These are phyloP conservation scores for Lonicera japonica DNA, from an alignment of 129 eudicot genomes.

Conservation along the genomic window DNA sequence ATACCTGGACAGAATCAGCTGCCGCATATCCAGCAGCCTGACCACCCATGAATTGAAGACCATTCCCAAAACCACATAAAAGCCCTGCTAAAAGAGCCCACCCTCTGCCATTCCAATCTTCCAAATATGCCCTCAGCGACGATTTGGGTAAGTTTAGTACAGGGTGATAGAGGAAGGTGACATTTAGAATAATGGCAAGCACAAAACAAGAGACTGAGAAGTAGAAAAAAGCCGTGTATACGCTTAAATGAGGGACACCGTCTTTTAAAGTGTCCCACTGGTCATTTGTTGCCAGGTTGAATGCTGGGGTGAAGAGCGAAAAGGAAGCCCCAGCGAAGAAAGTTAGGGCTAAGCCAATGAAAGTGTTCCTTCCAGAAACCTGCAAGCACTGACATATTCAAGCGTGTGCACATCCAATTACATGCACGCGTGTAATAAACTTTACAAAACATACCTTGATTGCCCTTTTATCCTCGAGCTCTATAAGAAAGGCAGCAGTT, in stretches of 20 bases:
- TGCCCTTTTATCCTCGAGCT: constrained; percentile 40
- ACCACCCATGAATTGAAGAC: constrained; percentile 92
- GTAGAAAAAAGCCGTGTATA: constrained; percentile 86
- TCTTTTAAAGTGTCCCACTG: constrained; percentile 71
- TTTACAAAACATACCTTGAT: constrained; percentile 32
- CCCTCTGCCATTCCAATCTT: constrained; percentile 81
- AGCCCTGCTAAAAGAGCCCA: constrained; percentile 89
- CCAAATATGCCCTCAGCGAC: constrained; percentile 50
- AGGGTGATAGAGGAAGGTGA: constrained; percentile 65
- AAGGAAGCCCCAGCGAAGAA: constrained; percentile 68
- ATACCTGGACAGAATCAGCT: constrained; percentile 90
- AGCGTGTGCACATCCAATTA: too few relatives aligned
- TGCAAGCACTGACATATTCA: constrained; percentile 1
- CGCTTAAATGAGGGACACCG: constrained; percentile 70
- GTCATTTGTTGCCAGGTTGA: constrained; percentile 87
- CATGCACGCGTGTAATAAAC: too few relatives aligned
- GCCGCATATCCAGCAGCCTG: constrained; percentile 99
- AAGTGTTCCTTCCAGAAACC: constrained; percentile 72
- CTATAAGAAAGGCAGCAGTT: constrained; percentile 37
- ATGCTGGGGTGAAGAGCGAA: constrained; percentile 82
- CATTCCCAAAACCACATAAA: constrained; percentile 86
- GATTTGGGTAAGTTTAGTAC: constrained; percentile 55
- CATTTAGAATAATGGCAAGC: constrained; percentile 55
- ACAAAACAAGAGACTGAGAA: constrained; percentile 72
- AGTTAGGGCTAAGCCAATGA: constrained; percentile 55